Evolutionary conservation across 805 yeast genomes (phyloP), one percentile per base, ranked within the genome.

Genomic region (Scheffersomyces amazonensis): DNA sequence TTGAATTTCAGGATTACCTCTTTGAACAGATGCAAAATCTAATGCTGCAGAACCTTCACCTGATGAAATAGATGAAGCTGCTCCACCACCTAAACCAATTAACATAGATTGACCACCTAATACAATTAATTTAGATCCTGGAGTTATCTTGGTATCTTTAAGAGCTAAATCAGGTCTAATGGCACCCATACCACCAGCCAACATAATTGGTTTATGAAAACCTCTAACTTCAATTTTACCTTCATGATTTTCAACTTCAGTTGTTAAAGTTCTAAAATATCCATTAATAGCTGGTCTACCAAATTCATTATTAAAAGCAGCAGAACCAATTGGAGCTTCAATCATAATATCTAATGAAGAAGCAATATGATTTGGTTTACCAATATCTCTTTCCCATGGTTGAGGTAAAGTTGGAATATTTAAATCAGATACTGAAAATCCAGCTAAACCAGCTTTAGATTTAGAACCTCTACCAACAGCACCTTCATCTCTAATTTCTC

Each of bases 401-500:
- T 90, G 97, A 43, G 74, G 74, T 55, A 80, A 76, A 16, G 71
- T 79, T 34, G 99, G 99, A 52, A 93, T 90, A 47, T 78, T 73
- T 61, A 93, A 75, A 64, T 93, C 98, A 28, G 95, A 83, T 16
- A 89, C 96, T 9, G 95, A 77, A 64, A 81, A 93, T 7, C 99
- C 99, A 30, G 95, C 74, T 44, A 93, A 73, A 39, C 99, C 99
- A 57, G 97, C 96, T 67, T 93, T 91, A 31, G 98, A 80, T 64
- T 88, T 88, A 18, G 98, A 91, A 32, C 99, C 99, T 62, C 97
- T 81, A 47, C 99, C 99, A 18, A 93, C 96, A 21, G 99, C 99
- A 69, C 97, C 99, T 70, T 93, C 99, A 65, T 93, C 99, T 75
- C 99, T 87, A 56, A 93, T 93, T 68, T 93, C 99, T 71, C 99